Evolutionary conservation across 371 early-diverging fungal species (phyloP), one percentile per base, ranked within the genome.

Genomic region (Quaeritorhiza haematococci): DNA sequence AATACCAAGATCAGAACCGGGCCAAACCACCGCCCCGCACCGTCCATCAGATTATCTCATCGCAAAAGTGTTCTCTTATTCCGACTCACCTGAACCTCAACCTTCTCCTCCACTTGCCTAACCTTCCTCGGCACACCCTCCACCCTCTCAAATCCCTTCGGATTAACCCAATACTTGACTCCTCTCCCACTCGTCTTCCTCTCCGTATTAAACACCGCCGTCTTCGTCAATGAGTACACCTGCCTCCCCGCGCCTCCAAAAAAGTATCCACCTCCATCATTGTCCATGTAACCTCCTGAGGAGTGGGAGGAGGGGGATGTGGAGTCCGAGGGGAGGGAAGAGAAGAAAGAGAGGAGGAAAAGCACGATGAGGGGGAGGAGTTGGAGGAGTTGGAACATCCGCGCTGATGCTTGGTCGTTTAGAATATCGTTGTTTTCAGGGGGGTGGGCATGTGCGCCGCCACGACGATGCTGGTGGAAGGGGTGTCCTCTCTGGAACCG

Each of bases 321-420:
- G 21, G 50, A 53, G 55, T 38, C 61, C 5, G 66, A 58, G 26
- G 57, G 59, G 23, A 68, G 29, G 1, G 69, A 28, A 1, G 70
- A 63, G 33, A 83, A 56, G 29, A 84, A 49, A 15, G 74, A 71
- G 10, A 78, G 65, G 17, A 76, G 21, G 42, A 83, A 61, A 15
- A 86, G 63, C 6, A 82, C 50, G 10, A 86, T 44, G 33, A 87
- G 48, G 3, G 84, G 88, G 28, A 85, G 59, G 8, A 84, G 47
- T 55, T 75, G 76, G 49, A 76, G 30, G 29, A 75, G 69, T 48
- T 71, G 68, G 27, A 68, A 59, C 43, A 79, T 35, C 34, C 59
- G 55, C 44, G 53, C 30, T 21, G 49, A 30, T 13, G 48, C 46
- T 17, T 57, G 53, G 24, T 56, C 53, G 38, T 13, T 13, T 13